Conservation (phyloP, 306 rosid genomes). For the Trichosanthes truncata region DNA sequence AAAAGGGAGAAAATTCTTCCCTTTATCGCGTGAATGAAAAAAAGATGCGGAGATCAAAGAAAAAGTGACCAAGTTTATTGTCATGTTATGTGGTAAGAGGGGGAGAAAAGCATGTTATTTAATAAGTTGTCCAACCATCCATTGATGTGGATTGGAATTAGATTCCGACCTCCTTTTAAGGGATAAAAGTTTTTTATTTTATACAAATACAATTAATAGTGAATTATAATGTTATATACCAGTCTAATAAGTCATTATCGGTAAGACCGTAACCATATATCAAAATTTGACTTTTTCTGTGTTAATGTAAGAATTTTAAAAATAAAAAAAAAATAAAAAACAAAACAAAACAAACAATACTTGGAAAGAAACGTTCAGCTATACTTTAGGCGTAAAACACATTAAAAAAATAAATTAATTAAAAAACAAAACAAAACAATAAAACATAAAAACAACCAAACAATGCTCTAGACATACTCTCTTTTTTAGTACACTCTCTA, state of each 20-base stretch:
- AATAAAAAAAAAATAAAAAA: no score
- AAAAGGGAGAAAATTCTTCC: background rate
- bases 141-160: background rate
- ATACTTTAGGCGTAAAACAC: no score
- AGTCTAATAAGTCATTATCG: background rate
- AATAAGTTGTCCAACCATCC: background rate
- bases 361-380: no score
- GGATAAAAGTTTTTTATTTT: background rate
- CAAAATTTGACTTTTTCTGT: background rate
- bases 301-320: background rate
- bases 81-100: background rate
- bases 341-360: no score
- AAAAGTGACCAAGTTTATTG: background rate
- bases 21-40: background rate
- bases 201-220: background rate
- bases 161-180: background rate
- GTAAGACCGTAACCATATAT: background rate
- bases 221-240: background rate
- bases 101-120: background rate
- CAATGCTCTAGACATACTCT: no score
- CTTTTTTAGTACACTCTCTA: no score
- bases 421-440: no score
- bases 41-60: background rate
- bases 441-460: no score
- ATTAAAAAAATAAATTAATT: no score